Base-by-base conservation (phyloP, 2,329 filamentous ascomycete genomes). In the Colletotrichum caudatum region DNA sequence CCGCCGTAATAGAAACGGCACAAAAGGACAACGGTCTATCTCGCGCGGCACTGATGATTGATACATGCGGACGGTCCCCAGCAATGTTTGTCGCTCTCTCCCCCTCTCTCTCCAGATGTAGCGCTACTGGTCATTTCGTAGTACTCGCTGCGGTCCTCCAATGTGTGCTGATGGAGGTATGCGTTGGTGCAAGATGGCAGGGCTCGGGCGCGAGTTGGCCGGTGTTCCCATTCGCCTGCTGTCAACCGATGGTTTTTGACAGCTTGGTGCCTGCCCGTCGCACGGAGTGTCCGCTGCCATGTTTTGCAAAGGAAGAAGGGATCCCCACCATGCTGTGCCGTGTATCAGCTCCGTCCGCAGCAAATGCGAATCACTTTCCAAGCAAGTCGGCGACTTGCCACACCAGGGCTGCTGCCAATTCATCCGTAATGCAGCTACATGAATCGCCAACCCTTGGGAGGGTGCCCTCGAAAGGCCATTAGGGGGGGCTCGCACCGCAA, bases 361-460 rank as follows among this genome's bases (percentile, higher is more conserved):
- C 33, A 12, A 51, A 51, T 46, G 33, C 33, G 44, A 46, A 29
- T 33, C 48, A 50, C 18, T 64, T 54, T 54, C 20, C 23, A 33
- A 33, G 9, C n/a, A 51, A 48, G 53, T 16, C 35, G 41, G 35
- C 26, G 60, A 41, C 26, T 58, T 46, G 44, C 60, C 66, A 57
- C 53, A 26, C 58, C 41, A 54, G 66, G 51, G 59, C 53, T 62
- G 59, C 53, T 62, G 66, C 37, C 54, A 65, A 59, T 37, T 11
- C 53, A n/a, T 69, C 20, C 26, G 59, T 37, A 59, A 65, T 69
- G 61, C 66, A 54, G 9, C 37, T 53, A 44, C 61, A 62, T 69
- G 62, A 69, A n/a, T 69, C 66, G 66, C 29, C 54, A 35, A 12
- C 26, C 54, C 35, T 35, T 39, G 53, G 41, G 35, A n/a, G 29